Evolutionary conservation across 257 asterid genomes (phyloP).

Genomic region (Knoxia roxburghii): DNA sequence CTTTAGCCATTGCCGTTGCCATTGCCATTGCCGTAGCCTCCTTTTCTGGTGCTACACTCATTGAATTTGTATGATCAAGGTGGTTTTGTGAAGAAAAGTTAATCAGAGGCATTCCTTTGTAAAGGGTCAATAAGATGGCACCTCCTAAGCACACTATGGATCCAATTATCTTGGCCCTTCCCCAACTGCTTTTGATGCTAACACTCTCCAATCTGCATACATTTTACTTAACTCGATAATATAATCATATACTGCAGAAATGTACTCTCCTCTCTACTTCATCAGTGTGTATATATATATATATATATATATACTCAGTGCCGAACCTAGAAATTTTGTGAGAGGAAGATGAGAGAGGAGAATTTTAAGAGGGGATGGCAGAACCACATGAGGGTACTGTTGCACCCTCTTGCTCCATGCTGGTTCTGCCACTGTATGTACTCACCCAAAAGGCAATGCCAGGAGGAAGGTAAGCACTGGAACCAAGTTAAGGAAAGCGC

Average conservation of each 20-base stretch:
- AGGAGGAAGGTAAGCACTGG: slow-evolving; percentile 56
- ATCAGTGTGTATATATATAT: too few species aligned
- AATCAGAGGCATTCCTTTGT: slow-evolving; percentile 52
- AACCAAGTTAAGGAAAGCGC: slow-evolving; percentile 67
- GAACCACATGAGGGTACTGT: too few species aligned
- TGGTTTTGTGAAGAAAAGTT: slow-evolving; percentile 16
- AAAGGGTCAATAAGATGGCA: slow-evolving; percentile 37
- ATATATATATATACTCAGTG: too few species aligned
- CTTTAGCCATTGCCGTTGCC: too few species aligned
- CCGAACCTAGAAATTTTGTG: too few species aligned
- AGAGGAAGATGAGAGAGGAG: too few species aligned
- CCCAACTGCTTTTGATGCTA: slow-evolving; percentile 36
- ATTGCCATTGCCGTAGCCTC: neutral
- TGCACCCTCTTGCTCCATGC: too few species aligned
- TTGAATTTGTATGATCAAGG: neutral
- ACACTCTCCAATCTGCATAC: slow-evolving; percentile 51
- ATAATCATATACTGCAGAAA: too few species aligned
- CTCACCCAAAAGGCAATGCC: slow-evolving; percentile 68
- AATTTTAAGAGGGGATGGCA: too few species aligned
- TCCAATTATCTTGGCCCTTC: slow-evolving; percentile 55
- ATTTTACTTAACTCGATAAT: neutral
- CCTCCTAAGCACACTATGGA: slow-evolving; percentile 61
- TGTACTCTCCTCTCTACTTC: too few species aligned
- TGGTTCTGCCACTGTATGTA: too few species aligned
- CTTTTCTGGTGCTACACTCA: neutral